Conservation (phyloP, 2,329 filamentous ascomycete genomes). For the Colletotrichum orchidophilum region DNA sequence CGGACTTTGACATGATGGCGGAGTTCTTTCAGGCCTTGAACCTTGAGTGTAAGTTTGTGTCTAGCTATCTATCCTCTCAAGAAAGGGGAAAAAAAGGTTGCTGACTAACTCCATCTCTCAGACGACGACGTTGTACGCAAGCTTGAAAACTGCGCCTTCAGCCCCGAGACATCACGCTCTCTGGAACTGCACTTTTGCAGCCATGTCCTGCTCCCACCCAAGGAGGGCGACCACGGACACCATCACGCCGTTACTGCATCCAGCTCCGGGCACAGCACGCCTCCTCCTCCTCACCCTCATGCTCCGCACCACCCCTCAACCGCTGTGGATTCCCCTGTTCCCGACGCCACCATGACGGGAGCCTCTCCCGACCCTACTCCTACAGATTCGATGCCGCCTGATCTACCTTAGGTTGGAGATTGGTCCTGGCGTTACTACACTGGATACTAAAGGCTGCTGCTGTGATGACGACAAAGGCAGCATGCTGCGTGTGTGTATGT, state of each 20-base stretch:
- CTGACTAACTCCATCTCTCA: slow-evolving; percentile 4
- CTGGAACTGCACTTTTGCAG: slow-evolving; percentile 61
- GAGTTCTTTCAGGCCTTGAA: slow-evolving; percentile 66
- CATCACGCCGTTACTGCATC: slow-evolving; percentile 25
- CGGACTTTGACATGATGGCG: slow-evolving; percentile 44
- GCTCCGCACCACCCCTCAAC: background rate
- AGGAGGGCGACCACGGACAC: slow-evolving; percentile 21
- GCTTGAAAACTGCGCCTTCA: slow-evolving; percentile 37
- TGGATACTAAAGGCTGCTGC: background rate
- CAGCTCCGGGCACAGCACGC: slow-evolving; percentile 31
- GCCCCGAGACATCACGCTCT: slow-evolving; percentile 53
- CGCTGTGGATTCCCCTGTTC: slow-evolving; percentile 2
- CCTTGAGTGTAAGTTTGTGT: slow-evolving; percentile 63
- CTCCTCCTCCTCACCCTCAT: slow-evolving; percentile 10
- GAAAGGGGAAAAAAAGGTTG: background rate
- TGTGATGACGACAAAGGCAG: background rate
- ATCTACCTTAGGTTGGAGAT: slow-evolving; percentile 5
- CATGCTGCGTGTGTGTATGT: background rate
- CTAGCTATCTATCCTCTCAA: too few relatives aligned
- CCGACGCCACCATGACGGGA: background rate
- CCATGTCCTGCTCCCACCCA: slow-evolving; percentile 52
- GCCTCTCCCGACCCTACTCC: background rate
- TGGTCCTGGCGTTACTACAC: background rate
- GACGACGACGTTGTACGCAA: slow-evolving; percentile 41
- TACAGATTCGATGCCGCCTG: background rate